Evolutionary conservation across 805 yeast genomes (phyloP).

Genomic region (Cyberlindnera mycetangii): DNA sequence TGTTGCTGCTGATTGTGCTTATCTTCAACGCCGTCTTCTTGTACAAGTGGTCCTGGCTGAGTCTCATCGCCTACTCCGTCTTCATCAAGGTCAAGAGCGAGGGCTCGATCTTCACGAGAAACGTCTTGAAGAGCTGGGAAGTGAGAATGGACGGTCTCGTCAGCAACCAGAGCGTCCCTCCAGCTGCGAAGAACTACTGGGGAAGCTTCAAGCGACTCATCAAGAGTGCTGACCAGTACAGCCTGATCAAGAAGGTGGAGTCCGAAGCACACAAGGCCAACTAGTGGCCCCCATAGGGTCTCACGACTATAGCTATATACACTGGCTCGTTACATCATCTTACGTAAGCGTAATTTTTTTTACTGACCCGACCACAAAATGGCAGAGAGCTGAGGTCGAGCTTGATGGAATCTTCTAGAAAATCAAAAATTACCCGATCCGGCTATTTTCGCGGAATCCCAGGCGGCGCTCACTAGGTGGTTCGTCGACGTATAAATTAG

Average conservation of each 20-base stretch:
- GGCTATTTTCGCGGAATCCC: slow-evolving; percentile 9
- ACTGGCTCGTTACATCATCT: background rate
- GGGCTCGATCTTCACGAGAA: slow-evolving; percentile 68
- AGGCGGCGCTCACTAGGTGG: slow-evolving; percentile 2
- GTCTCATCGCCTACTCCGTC: slow-evolving; percentile 48
- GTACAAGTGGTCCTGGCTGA: slow-evolving; percentile 59
- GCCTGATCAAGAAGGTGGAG: slow-evolving; percentile 19
- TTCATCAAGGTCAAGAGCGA: slow-evolving; percentile 80
- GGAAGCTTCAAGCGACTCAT: slow-evolving; percentile 38
- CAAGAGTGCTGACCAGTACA: slow-evolving; percentile 20
- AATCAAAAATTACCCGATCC: slow-evolving; percentile 8
- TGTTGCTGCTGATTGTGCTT: slow-evolving; percentile 39
- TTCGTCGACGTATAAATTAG: slow-evolving; percentile 14
- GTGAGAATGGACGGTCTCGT: slow-evolving; percentile 59
- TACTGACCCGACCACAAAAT: slow-evolving; percentile 1
- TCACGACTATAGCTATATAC: background rate
- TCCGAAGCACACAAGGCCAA: slow-evolving; percentile 9
- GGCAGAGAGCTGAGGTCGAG: background rate
- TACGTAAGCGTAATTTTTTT: background rate
- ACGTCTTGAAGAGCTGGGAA: slow-evolving; percentile 65
- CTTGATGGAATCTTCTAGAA: slow-evolving; percentile 23
- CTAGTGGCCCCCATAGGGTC: background rate
- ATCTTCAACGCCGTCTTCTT: slow-evolving; percentile 56
- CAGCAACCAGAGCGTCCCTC: slow-evolving; percentile 52
- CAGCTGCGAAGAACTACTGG: slow-evolving; percentile 48